Conservation (phyloP, 495 filamentous ascomycete genomes). For the Cryomyces antarcticus region DNA sequence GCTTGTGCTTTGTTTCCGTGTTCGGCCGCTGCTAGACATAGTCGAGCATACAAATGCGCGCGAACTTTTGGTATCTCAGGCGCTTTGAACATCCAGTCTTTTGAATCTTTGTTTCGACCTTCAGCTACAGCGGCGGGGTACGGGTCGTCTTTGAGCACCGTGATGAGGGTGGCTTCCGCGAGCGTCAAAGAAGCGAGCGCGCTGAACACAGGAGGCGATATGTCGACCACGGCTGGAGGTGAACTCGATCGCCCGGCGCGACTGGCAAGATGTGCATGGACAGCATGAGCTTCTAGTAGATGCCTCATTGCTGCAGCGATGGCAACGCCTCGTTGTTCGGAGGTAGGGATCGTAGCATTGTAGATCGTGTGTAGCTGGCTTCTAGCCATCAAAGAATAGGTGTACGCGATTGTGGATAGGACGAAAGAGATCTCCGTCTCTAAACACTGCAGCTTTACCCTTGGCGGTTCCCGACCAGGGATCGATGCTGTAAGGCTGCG, state of each 20-base stretch:
- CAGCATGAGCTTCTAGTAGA: constrained; percentile 58
- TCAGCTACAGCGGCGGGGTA: constrained; percentile 64
- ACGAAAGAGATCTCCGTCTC: constrained; percentile 68
- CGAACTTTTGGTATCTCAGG: constrained; percentile 75
- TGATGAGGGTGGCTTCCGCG: constrained; percentile 73
- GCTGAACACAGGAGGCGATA: constrained; percentile 40
- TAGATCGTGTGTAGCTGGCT: constrained; percentile 31
- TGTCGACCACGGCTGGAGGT: constrained; percentile 28
- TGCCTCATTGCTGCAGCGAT: constrained; percentile 57
- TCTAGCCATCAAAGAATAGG: constrained; percentile 50
- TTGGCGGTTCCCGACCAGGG: constrained; percentile 35
- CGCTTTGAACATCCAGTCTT: constrained; percentile 80
- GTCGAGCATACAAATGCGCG: constrained; percentile 63
- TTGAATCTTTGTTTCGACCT: constrained; percentile 55
- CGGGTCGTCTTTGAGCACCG: constrained; percentile 82
- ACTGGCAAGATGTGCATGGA: constrained; percentile 45
- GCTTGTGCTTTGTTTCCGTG: constrained; percentile 42
- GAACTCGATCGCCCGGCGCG: constrained; percentile 20
- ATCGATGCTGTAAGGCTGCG: constrained; percentile 42
- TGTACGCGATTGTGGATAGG: constrained; percentile 54
- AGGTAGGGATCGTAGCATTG: constrained; percentile 35
- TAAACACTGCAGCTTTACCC: constrained; percentile 49
- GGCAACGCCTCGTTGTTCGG: constrained; percentile 44
- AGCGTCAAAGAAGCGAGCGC: constrained; percentile 56
- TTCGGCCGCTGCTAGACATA: constrained; percentile 63